These are phyloP conservation scores for Neurospora sublineolata DNA, from an alignment of 495 filamentous ascomycete species.

Conservation along the genomic window DNA sequence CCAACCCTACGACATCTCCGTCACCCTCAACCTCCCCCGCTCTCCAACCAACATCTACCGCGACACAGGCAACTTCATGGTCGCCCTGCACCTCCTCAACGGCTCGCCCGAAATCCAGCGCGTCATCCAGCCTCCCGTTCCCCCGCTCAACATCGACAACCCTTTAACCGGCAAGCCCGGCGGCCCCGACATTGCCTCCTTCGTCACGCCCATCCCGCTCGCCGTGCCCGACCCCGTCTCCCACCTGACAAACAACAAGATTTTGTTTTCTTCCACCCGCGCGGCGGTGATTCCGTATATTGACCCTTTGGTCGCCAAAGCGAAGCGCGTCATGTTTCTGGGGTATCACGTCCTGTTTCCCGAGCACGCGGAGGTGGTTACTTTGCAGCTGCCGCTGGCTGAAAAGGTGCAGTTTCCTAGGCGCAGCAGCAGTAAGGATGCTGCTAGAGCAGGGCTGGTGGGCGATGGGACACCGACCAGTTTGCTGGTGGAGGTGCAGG, in stretches of 20 bases:
- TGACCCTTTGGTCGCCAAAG: slow-evolving; percentile 25
- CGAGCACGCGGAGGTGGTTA: slow-evolving; percentile 32
- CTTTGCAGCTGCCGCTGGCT: slow-evolving; percentile 50
- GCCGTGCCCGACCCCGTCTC: slow-evolving; percentile 2
- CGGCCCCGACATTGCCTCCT: neutral
- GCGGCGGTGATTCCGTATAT: slow-evolving; percentile 30
- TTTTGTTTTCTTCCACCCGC: slow-evolving; percentile 27
- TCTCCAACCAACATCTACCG: slow-evolving; percentile 45
- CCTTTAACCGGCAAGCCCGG: slow-evolving; percentile 5
- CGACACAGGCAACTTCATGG: slow-evolving; percentile 77
- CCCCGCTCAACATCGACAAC: slow-evolving; percentile 2
- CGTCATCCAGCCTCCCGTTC: neutral
- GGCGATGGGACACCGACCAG: slow-evolving; percentile 44
- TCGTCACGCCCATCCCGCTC: slow-evolving; percentile 1
- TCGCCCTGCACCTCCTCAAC: slow-evolving; percentile 56
- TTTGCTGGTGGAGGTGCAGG: slow-evolving; percentile 55
- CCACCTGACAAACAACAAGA: slow-evolving; percentile 14
- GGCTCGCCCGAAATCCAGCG: slow-evolving; percentile 10
- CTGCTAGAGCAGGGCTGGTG: slow-evolving; percentile 56
- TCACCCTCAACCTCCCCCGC: slow-evolving; percentile 48
- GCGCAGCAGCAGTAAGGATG: slow-evolving; percentile 4
- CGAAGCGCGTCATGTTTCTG: slow-evolving; percentile 32
- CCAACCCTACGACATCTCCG: slow-evolving; percentile 52
- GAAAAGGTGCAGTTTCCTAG: neutral
- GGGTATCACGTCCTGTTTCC: slow-evolving; percentile 32